Base-by-base conservation (phyloP, 1,284 basidiomycete species). In the Microbotryum scabiosae region DNA sequence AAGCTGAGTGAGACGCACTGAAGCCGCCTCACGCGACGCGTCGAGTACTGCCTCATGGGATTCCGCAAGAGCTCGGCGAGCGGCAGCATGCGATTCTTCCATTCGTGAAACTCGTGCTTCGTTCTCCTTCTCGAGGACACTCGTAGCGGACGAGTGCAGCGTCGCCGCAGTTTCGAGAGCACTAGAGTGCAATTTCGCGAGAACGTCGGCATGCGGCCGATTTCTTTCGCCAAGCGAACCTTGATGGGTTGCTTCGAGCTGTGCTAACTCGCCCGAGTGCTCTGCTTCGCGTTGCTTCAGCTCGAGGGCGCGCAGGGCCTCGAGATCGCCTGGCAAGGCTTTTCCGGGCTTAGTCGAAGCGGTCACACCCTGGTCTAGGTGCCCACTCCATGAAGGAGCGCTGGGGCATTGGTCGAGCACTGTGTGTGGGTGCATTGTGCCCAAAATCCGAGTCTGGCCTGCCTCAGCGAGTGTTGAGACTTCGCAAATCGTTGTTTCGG, bases 11-110 rank as follows among this genome's bases (percentile, higher is more conserved):
- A 41, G 36, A 41, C 36, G 36, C 10, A 41, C 16, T 12, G 14
- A 41, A 41, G 12, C 36, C 2, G 82, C 77, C 61, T 82, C 81
- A 7, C 86, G 75, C 70, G 89, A 83, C 61, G 84, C 78, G 6
- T 78, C 70, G 41, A 88, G 77, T 10, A 80, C 14, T 7, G 41
- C 45, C 10, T 47, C 44, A n/a, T 56, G 44, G 45, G 18, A 26
- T 8, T 54, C 21, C 52, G 32, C 4, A 44, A 43, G 65, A 23
- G 82, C 81, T 54, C 80, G 80, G 1, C 14, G 9, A 18, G 36
- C 12, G 5, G 16, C n/a, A 44, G 51, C 57, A 44, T 47, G 50
- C 16, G 52, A 50, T 21, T 59, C 51, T 44, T 59, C 32, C 30
- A 47, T 48, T 21, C 44, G 36, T 23, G 20, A 16, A 12, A 4